A percentile compares a stretch with the other conserved stretches of the same genome.
These are phyloP conservation scores for Amyloporia xantha DNA, from an alignment of 768 basidiomycete species.

Conservation along the genomic window DNA sequence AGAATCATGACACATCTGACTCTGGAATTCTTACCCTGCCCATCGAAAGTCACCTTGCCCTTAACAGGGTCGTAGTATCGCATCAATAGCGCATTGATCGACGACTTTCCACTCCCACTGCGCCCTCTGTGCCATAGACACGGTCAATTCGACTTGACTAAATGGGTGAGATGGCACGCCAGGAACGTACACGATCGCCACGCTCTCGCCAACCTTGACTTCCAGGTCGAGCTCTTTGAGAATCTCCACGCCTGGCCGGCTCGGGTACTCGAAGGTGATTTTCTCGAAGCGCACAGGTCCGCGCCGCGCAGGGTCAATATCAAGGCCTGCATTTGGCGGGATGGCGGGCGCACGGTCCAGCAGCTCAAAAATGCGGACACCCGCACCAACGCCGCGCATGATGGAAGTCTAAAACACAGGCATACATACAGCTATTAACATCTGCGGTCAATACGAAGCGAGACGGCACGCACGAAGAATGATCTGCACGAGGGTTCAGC, in stretches of 20 bases:
- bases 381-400: conserved; percentile 95
- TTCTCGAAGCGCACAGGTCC: conserved; percentile 78
- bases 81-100: conserved; percentile 78
- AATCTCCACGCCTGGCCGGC: conserved; percentile 72
- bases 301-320: conserved; percentile 47
- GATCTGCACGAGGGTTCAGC: conserved; percentile 19
- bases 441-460: conserved; percentile 8
- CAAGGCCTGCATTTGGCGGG: conserved; percentile 52
- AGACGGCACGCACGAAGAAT: conserved; percentile 29
- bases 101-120: conserved; percentile 93
- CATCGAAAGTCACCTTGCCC: conserved; percentile 80
- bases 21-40: conserved; percentile 52
- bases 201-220: conserved; percentile 77
- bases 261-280: conserved; percentile 87
- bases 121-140: conserved; percentile 77
- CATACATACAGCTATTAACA: no score
- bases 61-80: conserved; percentile 86
- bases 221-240: conserved; percentile 79
- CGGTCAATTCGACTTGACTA: neutral
- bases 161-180: conserved; percentile 2
- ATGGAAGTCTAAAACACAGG: conserved; percentile 60
- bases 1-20: neutral
- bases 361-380: conserved; percentile 89
- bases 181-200: conserved; percentile 79
- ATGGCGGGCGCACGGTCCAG: conserved; percentile 77